Conservation (phyloP, 2,329 filamentous ascomycete species). For the Ophiocordyceps australis region DNA sequence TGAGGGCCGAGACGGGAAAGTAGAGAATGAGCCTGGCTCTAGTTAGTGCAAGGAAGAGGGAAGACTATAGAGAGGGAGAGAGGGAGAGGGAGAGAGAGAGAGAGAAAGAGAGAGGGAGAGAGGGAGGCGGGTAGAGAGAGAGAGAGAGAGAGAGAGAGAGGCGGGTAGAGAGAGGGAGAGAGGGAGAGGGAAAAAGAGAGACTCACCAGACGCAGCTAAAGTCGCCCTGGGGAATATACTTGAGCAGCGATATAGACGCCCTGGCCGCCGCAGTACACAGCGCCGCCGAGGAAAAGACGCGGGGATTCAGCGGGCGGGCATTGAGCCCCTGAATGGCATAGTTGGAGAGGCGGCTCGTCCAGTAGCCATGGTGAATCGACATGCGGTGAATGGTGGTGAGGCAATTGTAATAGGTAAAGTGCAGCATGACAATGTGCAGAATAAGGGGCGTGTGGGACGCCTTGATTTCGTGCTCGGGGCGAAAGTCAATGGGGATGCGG, state of each 20-base stretch:
- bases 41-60: too few species aligned
- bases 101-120: too few species aligned
- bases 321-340: constrained; percentile 92
- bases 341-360: constrained; percentile 87
- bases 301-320: constrained; percentile 73
- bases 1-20: constrained; percentile 86
- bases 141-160: too few species aligned
- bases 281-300: constrained; percentile 85
- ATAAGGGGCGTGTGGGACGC: constrained; percentile 86
- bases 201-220: constrained; percentile 86
- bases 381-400: constrained; percentile 95
- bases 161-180: background rate
- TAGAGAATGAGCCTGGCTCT: constrained; percentile 84
- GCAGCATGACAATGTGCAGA: constrained; percentile 80
- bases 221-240: constrained; percentile 91
- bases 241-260: constrained; percentile 82
- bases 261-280: constrained; percentile 85
- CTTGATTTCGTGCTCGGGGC: constrained; percentile 94
- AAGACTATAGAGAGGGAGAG: too few species aligned
- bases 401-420: constrained; percentile 97
- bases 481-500: constrained; percentile 81
- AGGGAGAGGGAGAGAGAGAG: too few species aligned
- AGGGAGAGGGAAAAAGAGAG: background rate
- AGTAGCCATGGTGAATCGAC: constrained; percentile 95
- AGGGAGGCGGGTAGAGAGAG: too few species aligned